Evolutionary conservation across 352 stramenopile genomes (phyloP).

Genomic region (Phytopythium vexans): DNA sequence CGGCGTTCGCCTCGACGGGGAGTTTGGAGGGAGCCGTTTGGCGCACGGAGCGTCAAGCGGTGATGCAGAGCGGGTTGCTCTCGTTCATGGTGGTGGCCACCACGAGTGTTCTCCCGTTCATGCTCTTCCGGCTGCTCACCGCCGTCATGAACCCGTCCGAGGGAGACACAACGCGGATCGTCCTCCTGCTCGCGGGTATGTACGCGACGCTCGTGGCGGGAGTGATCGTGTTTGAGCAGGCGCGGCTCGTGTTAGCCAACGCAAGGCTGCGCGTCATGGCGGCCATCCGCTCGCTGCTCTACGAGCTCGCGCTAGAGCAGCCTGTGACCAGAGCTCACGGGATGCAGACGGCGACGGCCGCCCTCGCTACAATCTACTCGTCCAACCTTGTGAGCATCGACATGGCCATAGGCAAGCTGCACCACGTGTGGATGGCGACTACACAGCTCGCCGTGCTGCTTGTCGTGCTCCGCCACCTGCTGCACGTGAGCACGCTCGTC

Average conservation of each 20-base stretch:
- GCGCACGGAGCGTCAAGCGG: constrained; percentile 24
- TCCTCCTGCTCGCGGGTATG: constrained; percentile 29
- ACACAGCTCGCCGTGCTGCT: constrained; percentile 27
- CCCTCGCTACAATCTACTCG: constrained; percentile 40
- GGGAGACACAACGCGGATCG: constrained; percentile 9
- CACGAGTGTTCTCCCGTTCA: constrained; percentile 16
- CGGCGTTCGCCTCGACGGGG: constrained; percentile 18
- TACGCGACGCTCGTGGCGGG: constrained; percentile 22
- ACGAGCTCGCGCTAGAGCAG: constrained; percentile 30
- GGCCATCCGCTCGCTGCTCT: constrained; percentile 32
- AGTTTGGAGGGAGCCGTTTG: constrained; percentile 15
- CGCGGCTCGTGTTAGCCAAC: constrained; percentile 30
- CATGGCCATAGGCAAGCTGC: constrained; percentile 27
- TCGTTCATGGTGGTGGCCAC: constrained; percentile 15
- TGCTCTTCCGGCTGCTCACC: constrained; percentile 31
- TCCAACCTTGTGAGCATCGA: constrained; percentile 29
- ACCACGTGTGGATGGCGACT: constrained; percentile 32
- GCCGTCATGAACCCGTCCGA: constrained; percentile 15
- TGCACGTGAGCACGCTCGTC: constrained; percentile 21
- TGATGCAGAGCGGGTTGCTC: constrained; percentile 17
- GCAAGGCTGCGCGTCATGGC: constrained; percentile 24
- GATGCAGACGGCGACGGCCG: constrained; percentile 27
- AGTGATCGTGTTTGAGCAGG: constrained; percentile 28
- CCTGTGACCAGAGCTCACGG: constrained; percentile 19
- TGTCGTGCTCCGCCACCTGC: constrained; percentile 20